Evolutionary conservation across 495 filamentous ascomycete species (phyloP).

Genomic region (Aspergillus baeticus): DNA sequence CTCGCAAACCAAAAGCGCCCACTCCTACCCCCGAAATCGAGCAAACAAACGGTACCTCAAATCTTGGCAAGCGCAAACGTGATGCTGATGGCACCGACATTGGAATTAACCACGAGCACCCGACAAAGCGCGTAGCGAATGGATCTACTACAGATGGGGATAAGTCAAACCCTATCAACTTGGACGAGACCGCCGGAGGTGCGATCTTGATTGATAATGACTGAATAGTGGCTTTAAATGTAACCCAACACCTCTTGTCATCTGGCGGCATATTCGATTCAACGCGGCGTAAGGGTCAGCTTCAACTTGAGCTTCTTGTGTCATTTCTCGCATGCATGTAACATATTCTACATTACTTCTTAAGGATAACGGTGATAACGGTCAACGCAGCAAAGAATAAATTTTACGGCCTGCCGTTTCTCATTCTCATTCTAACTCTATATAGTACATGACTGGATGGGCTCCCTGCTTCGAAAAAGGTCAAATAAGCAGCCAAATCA

Average conservation of each 20-base stretch:
- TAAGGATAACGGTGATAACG: too few relatives aligned
- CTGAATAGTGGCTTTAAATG: not conserved
- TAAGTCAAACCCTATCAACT: slow-evolving; percentile 41
- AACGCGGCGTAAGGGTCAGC: too few relatives aligned
- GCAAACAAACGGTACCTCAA: slow-evolving; percentile 22
- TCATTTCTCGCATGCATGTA: too few relatives aligned
- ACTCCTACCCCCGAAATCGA: slow-evolving; percentile 16
- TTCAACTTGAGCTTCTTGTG: too few relatives aligned
- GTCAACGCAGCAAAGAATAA: too few relatives aligned
- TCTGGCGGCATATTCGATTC: not conserved
- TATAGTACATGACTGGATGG: too few relatives aligned
- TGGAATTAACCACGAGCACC: slow-evolving; percentile 34
- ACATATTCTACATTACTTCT: too few relatives aligned
- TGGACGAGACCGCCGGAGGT: slow-evolving; percentile 60
- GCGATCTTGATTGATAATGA: slow-evolving; percentile 74
- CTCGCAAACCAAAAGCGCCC: slow-evolving; percentile 44
- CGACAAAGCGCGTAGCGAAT: slow-evolving; percentile 43
- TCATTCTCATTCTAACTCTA: too few relatives aligned
- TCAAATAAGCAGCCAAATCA: slow-evolving; percentile 34
- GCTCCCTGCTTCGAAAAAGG: too few relatives aligned
- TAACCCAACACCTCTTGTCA: not conserved
- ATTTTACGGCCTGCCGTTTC: too few relatives aligned
- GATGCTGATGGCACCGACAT: slow-evolving; percentile 38
- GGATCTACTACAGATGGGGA: slow-evolving; percentile 28
- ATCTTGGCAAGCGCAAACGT: slow-evolving; percentile 44